A percentile compares a stretch with the other conserved stretches of the same genome.
phyloP scores from a whole-genome alignment of 345 rosid genomes.

The Noccaea caerulescens region DNA sequence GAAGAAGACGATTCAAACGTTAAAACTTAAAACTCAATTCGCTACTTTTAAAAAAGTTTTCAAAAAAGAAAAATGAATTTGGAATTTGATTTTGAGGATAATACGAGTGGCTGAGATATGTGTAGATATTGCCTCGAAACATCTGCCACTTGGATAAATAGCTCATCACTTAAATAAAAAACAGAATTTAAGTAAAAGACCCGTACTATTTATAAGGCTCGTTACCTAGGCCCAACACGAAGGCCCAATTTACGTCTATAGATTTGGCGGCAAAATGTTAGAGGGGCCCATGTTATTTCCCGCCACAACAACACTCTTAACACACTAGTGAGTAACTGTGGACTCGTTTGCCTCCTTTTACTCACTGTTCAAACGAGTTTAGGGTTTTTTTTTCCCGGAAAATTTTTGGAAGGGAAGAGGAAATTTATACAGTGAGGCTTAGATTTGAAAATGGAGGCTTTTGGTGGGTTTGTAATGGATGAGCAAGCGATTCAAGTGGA shows the following conservation, averaged over 20 bases:
- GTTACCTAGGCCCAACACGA: background rate
- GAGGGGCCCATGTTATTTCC: slow-evolving; percentile 30
- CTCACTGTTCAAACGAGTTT: slow-evolving; percentile 20
- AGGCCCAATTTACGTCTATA: slow-evolving; percentile 15
- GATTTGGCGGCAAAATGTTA: slow-evolving; percentile 38
- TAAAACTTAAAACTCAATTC: background rate
- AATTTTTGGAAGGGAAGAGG: background rate
- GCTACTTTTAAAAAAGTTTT: background rate
- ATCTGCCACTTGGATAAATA: slow-evolving; percentile 36
- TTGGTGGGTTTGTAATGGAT: slow-evolving; percentile 72
- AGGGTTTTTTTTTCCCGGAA: slow-evolving; percentile 28
- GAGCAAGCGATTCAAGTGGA: slow-evolving; percentile 86
- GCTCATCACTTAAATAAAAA: background rate
- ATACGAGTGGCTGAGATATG: slow-evolving; percentile 25
- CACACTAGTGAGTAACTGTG: background rate
- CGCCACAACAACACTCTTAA: slow-evolving; percentile 36
- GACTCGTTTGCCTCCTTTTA: background rate
- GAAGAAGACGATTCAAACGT: slow-evolving; percentile 34
- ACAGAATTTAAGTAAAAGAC: no score
- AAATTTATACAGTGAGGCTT: background rate
- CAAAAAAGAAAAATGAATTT: background rate
- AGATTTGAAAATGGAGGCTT: slow-evolving; percentile 59
- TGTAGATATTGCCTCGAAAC: slow-evolving; percentile 14
- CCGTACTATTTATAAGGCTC: background rate
- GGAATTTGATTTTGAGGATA: slow-evolving; percentile 16